Evolutionary conservation across 176 grass and related monocot genomes (phyloP).

Genomic region (Rhipidocladum racemiflorum): DNA sequence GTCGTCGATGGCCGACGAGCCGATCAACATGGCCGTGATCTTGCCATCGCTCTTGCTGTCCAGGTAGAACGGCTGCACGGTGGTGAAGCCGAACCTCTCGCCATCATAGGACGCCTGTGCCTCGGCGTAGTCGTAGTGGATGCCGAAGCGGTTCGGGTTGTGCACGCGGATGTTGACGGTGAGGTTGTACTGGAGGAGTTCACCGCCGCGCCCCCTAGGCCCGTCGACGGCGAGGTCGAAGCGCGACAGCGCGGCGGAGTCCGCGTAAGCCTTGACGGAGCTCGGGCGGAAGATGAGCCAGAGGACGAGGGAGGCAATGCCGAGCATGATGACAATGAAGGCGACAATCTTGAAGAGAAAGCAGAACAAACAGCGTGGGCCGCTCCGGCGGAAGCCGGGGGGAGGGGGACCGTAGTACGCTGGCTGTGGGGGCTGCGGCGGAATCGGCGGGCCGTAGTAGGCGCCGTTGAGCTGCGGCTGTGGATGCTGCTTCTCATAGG

Average conservation of each 20-base stretch:
- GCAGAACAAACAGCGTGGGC: constrained; percentile 25
- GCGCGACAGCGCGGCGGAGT: constrained; percentile 44
- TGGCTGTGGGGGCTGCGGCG: constrained; percentile 22
- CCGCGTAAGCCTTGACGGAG: constrained; percentile 41
- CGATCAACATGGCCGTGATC: constrained; percentile 29
- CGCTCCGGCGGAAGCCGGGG: not conserved
- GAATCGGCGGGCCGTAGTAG: constrained; percentile 57
- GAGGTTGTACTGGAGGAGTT: constrained; percentile 49
- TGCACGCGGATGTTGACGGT: constrained; percentile 49
- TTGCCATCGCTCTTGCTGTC: constrained; percentile 47
- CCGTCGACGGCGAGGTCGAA: constrained; percentile 32
- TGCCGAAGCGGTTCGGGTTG: constrained; percentile 53
- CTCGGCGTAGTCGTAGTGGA: constrained; percentile 53
- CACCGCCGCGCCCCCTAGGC: not conserved
- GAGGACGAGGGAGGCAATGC: constrained; percentile 33
- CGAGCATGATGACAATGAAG: constrained; percentile 27
- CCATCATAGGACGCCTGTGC: constrained; percentile 48
- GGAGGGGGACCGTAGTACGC: constrained; percentile 21
- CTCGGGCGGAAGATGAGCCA: constrained; percentile 60
- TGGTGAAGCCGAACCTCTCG: constrained; percentile 40
- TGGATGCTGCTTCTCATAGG: constrained; percentile 40
- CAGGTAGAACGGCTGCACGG: constrained; percentile 50
- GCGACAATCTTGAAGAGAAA: constrained; percentile 41
- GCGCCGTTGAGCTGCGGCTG: constrained; percentile 33
- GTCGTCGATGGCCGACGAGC: not conserved